A percentile compares a stretch with the other conserved stretches of the same genome.
Conservation (phyloP, 768 basidiomycete genomes). For the Kwoniella newhampshirensis region DNA sequence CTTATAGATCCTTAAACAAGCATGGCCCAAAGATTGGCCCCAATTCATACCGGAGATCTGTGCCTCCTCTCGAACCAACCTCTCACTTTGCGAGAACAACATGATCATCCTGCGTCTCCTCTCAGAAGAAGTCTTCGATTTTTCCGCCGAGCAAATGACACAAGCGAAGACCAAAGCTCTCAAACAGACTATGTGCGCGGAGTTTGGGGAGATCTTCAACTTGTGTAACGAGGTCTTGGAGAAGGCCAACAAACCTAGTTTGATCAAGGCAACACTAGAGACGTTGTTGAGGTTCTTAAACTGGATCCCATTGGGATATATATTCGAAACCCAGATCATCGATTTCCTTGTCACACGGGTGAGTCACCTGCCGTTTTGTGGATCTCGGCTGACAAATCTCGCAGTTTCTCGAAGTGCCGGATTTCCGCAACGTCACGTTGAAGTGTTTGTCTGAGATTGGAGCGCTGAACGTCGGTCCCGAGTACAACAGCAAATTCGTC, state of each 20-base stretch:
- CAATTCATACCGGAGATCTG: constrained; percentile 96
- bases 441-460: constrained; percentile 97
- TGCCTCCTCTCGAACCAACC: constrained; percentile 92
- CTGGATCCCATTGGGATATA: constrained; percentile 98
- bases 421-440: constrained; percentile 94
- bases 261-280: constrained; percentile 92
- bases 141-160: constrained; percentile 97
- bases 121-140: constrained; percentile 99
- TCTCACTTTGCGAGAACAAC: constrained; percentile 98
- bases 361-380: constrained; percentile 52
- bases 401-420: constrained; percentile 92
- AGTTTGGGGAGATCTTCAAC: constrained; percentile 96
- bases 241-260: constrained; percentile 90
- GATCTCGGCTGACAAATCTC: constrained; percentile 10
- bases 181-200: constrained; percentile 96
- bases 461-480: constrained; percentile 85
- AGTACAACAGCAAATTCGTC: constrained; percentile 97
- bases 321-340: constrained; percentile 96
- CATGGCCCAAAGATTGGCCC: constrained; percentile 99
- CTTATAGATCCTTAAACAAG: constrained; percentile 99
- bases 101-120: constrained; percentile 96
- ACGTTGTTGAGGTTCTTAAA: constrained; percentile 93
- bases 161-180: constrained; percentile 95
- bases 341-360: constrained; percentile 89
- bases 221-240: constrained; percentile 94